A percentile compares a stretch with the other conserved stretches of the same genome.
These are phyloP conservation scores for Aspergillus sp. DNA, from an alignment of 2,329 filamentous ascomycete genomes.

Conservation along the genomic window DNA sequence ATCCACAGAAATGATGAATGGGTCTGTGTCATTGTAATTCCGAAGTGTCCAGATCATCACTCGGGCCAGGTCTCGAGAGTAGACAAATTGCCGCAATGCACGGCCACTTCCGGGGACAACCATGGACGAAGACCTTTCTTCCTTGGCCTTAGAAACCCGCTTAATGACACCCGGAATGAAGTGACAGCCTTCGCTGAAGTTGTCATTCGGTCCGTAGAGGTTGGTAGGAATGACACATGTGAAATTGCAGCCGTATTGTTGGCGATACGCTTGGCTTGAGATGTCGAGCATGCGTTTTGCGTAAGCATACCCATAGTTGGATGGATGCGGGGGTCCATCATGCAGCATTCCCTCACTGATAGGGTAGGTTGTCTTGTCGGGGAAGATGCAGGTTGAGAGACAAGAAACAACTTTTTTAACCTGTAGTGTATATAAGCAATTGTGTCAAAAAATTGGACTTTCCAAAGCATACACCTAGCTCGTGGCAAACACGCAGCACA, in stretches of 20 bases:
- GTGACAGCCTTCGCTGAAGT: not conserved
- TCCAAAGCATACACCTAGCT: not conserved
- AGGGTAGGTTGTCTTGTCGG: not conserved
- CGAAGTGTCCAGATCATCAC: not conserved
- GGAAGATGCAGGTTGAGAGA: constrained; percentile 1
- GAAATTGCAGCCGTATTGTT: not conserved
- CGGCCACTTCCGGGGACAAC: not conserved
- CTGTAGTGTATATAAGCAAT: not conserved
- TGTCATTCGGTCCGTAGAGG: constrained; percentile 1
- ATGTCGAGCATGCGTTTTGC: constrained; percentile 1
- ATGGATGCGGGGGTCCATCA: constrained; percentile 1
- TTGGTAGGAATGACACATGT: constrained; percentile 1
- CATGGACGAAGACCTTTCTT: not conserved
- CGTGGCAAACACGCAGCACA: not conserved
- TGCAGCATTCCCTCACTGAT: not conserved
- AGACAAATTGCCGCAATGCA: not conserved
- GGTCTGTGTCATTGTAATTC: not conserved
- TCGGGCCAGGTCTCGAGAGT: not conserved
- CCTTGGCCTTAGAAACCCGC: not conserved
- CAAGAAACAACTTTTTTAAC: not conserved
- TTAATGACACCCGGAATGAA: constrained; percentile 1
- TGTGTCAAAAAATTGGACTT: no score
- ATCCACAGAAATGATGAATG: constrained; percentile 1
- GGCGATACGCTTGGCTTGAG: not conserved
- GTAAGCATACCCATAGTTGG: not conserved